A percentile compares a stretch with the other conserved stretches of the same genome.
Evolutionary conservation across 345 rosid genomes (phyloP).

Genomic region (Xanthoceras sorbifolium): DNA sequence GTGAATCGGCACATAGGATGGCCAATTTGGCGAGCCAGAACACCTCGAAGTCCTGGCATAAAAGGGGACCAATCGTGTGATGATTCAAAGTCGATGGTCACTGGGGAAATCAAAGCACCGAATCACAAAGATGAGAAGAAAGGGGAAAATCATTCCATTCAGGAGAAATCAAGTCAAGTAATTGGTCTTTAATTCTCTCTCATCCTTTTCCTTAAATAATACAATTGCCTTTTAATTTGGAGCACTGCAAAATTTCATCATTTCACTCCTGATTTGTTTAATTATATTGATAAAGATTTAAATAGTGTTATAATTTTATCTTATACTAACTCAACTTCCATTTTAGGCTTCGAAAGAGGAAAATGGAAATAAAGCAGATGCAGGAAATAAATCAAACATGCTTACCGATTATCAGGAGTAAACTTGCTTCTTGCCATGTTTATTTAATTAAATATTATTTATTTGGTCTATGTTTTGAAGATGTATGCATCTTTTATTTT

Average conservation of each 20-base stretch:
- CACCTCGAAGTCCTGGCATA: neutral
- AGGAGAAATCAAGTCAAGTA: slow-evolving; percentile 13
- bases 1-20: slow-evolving; percentile 29
- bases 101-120: no score
- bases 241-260: neutral
- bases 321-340: neutral
- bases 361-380: slow-evolving; percentile 16
- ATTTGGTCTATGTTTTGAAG: neutral
- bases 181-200: slow-evolving; percentile 12
- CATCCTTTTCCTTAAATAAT: slow-evolving; percentile 8
- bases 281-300: neutral
- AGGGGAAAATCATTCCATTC: slow-evolving; percentile 10
- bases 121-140: slow-evolving; percentile 17
- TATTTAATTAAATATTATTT: neutral
- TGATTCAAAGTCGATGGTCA: no score
- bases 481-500: neutral
- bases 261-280: neutral
- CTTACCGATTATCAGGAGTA: slow-evolving; percentile 12
- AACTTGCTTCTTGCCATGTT: slow-evolving; percentile 10
- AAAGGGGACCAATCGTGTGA: no score
- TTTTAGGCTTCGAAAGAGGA: slow-evolving; percentile 11
- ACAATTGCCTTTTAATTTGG: neutral
- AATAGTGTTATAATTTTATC: neutral
- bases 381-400: slow-evolving; percentile 11
- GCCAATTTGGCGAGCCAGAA: slow-evolving; percentile 19